phyloP scores from a whole-genome alignment of 495 filamentous ascomycete genomes.

The Stereocaulon alpinum region DNA sequence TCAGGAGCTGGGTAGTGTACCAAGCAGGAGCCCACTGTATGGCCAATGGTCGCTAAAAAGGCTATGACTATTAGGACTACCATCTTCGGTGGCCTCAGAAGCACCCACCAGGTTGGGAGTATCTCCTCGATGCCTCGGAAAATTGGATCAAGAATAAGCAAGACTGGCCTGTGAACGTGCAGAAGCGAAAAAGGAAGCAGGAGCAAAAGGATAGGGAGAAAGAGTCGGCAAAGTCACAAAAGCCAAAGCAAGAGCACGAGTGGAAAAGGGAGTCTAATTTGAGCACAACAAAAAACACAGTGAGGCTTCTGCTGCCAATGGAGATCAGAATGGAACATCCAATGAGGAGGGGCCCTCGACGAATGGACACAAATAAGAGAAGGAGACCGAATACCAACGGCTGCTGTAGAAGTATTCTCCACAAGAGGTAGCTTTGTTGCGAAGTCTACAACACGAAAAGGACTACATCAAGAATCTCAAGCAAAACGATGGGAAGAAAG shows the following conservation, averaged over 20 bases:
- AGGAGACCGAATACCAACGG: neutral
- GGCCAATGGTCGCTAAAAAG: neutral
- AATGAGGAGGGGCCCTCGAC: neutral
- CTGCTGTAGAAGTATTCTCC: neutral
- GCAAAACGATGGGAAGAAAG: neutral
- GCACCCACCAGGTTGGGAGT: neutral
- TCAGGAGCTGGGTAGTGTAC: neutral
- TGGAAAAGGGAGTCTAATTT: neutral
- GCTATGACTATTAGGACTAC: neutral
- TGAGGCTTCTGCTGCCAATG: neutral
- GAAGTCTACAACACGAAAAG: neutral
- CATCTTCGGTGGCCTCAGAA: neutral
- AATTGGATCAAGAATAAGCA: neutral
- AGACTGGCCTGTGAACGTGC: neutral
- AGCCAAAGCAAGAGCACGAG: neutral
- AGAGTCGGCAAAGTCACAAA: neutral
- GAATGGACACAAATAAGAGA: neutral
- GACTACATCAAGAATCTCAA: neutral
- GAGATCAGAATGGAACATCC: neutral
- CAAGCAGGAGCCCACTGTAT: too few relatives aligned
- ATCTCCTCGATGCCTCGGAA: neutral
- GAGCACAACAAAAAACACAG: neutral
- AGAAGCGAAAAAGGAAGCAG: neutral
- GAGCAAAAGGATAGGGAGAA: neutral
- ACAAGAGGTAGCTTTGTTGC: neutral